A percentile compares a stretch with the other conserved stretches of the same genome.
These are phyloP conservation scores for Sporobolomyces roseus DNA, from an alignment of 768 basidiomycete genomes.

Conservation along the genomic window DNA sequence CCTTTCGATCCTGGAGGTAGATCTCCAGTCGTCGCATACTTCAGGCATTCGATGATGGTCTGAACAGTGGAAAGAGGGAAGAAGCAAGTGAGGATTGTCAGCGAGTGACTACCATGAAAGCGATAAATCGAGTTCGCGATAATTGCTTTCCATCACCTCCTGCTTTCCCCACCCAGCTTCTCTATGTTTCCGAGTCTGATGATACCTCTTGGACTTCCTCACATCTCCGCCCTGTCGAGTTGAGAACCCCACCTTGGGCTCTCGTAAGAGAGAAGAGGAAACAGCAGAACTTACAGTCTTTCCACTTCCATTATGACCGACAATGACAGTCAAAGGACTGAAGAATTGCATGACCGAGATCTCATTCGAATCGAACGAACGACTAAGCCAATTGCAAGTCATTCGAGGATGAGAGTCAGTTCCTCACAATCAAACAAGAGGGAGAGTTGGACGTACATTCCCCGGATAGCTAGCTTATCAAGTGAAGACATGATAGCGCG, in stretches of 20 bases:
- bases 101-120: neutral
- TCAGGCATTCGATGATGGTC: constrained; percentile 98
- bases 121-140: no score
- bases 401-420: neutral
- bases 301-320: constrained; percentile 96
- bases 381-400: constrained; percentile 53
- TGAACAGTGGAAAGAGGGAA: constrained; percentile 33
- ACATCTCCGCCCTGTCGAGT: no score
- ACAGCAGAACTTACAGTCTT: constrained; percentile 62
- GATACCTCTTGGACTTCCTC: no score
- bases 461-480: constrained; percentile 42
- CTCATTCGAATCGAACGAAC: constrained; percentile 93
- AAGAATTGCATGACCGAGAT: constrained; percentile 94
- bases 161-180: no score
- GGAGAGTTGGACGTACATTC: constrained; percentile 34
- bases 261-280: neutral
- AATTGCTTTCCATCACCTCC: no score
- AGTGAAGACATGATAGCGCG: constrained; percentile 35
- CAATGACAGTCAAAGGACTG: constrained; percentile 94
- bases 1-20: constrained; percentile 96
- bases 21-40: constrained; percentile 97
- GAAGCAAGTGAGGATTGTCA: neutral
- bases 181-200: no score
- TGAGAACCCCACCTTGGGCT: no score
- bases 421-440: neutral